These are phyloP conservation scores for Gentiana dahurica DNA, from an alignment of 257 asterid species.

Conservation along the genomic window DNA sequence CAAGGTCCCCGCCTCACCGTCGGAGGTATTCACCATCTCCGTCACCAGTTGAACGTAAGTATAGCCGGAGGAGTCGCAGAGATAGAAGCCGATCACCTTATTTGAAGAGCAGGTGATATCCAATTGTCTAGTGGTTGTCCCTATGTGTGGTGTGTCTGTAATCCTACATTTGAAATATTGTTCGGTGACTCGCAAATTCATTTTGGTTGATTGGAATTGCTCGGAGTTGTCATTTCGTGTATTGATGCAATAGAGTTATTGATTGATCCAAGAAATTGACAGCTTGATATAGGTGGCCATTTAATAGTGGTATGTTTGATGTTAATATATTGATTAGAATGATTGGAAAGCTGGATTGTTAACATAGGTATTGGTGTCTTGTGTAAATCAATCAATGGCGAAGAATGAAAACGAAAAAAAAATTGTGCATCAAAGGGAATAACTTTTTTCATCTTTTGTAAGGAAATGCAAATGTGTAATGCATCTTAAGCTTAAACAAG, in stretches of 20 bases:
- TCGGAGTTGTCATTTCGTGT: conserved; percentile 19
- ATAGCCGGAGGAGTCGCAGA: conserved; percentile 76
- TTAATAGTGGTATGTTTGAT: conserved; percentile 17
- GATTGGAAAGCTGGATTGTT: neutral
- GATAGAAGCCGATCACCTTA: conserved; percentile 85
- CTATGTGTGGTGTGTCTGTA: conserved; percentile 4
- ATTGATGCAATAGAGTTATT: conserved; percentile 16
- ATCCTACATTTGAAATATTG: conserved; percentile 3
- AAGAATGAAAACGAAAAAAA: neutral
- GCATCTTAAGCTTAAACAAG: neutral
- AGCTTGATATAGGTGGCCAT: conserved; percentile 11
- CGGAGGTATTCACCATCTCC: conserved; percentile 89
- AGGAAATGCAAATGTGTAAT: neutral
- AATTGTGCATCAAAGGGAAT: neutral
- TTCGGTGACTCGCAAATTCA: conserved; percentile 16
- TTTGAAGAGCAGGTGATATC: conserved; percentile 93
- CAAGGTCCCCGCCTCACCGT: conserved; percentile 71
- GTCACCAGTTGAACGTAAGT: conserved; percentile 60
- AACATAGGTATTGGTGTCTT: neutral
- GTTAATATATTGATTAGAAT: conserved; percentile 1
- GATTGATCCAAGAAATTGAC: conserved; percentile 15
- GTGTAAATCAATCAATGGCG: neutral
- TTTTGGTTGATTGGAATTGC: conserved; percentile 20
- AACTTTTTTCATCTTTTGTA: neutral
- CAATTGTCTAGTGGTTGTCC: conserved; percentile 22